These are phyloP conservation scores for Colletotrichum spinosum DNA, from an alignment of 2,329 filamentous ascomycete genomes.

Conservation along the genomic window DNA sequence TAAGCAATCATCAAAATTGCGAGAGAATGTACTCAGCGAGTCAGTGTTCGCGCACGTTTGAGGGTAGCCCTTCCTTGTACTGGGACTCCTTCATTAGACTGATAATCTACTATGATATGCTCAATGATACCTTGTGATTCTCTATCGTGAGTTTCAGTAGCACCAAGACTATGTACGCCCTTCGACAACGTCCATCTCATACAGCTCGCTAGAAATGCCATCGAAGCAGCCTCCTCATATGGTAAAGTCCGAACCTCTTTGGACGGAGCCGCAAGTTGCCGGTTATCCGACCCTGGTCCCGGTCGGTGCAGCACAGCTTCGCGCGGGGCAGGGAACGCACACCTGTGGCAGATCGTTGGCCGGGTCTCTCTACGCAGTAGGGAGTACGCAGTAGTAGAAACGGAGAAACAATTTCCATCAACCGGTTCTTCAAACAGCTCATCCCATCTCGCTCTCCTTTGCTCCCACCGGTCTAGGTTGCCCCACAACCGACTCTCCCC, in stretches of 20 bases:
- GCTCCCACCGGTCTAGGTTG: not conserved
- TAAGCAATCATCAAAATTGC: too few species aligned
- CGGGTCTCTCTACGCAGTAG: not conserved
- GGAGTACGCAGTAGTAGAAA: not conserved
- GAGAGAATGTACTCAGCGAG: too few species aligned
- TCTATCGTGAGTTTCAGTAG: too few species aligned
- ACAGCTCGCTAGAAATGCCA: too few species aligned
- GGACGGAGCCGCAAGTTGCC: constrained; percentile 15
- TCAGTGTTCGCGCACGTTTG: too few species aligned
- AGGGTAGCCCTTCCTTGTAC: too few species aligned
- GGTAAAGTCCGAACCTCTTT: not conserved
- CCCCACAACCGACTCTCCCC: constrained; percentile 7
- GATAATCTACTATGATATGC: too few species aligned
- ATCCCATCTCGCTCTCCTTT: constrained; percentile 15
- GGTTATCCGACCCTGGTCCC: constrained; percentile 24
- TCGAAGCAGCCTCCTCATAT: not conserved
- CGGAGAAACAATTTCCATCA: constrained; percentile 24
- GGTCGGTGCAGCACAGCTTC: not conserved
- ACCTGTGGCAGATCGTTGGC: constrained; percentile 1
- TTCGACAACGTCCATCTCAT: too few species aligned
- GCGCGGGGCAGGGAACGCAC: constrained; percentile 7
- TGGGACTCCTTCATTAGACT: too few species aligned
- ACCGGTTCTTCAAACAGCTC: not conserved
- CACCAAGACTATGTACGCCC: too few species aligned
- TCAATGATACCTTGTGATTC: too few species aligned